phyloP scores from a whole-genome alignment of 306 rosid species.

The Sicyos edulis region DNA sequence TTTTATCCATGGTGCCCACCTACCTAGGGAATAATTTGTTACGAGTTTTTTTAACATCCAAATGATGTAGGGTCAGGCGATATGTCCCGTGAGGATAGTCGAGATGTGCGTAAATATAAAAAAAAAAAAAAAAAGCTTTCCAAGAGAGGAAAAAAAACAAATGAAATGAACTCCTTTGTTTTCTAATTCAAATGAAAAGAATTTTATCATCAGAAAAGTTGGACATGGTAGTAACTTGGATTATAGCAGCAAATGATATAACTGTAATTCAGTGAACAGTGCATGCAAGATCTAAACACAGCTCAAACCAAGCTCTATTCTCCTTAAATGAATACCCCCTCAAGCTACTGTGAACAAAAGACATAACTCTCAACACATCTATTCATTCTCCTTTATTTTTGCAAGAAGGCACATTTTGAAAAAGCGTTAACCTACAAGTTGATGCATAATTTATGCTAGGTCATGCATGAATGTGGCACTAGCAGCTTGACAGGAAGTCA shows the following conservation, averaged over 20 bases:
- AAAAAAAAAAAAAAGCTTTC: too few relatives aligned
- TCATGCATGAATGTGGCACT: conserved; percentile 1
- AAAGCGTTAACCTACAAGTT: background rate
- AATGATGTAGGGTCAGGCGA: too few relatives aligned
- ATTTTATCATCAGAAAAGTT: background rate
- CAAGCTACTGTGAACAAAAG: background rate
- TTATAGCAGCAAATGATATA: background rate
- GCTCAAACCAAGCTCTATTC: background rate
- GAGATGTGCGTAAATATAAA: too few relatives aligned
- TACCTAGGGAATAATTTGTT: too few relatives aligned
- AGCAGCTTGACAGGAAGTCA: background rate
- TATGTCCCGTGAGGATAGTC: too few relatives aligned
- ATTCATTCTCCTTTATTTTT: background rate
- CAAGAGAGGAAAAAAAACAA: too few relatives aligned
- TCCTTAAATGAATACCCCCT: background rate
- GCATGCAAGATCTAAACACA: background rate
- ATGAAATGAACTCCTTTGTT: too few relatives aligned
- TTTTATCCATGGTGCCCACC: too few relatives aligned
- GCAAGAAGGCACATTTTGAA: background rate
- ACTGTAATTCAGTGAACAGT: background rate
- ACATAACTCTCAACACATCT: background rate
- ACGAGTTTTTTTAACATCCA: too few relatives aligned
- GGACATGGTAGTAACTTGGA: background rate
- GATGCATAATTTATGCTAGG: background rate
- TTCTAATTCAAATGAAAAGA: too few relatives aligned